A percentile compares a stretch with the other conserved stretches of the same genome.
phyloP scores from a whole-genome alignment of 768 basidiomycete genomes.

The Tubosaeta sp. region DNA sequence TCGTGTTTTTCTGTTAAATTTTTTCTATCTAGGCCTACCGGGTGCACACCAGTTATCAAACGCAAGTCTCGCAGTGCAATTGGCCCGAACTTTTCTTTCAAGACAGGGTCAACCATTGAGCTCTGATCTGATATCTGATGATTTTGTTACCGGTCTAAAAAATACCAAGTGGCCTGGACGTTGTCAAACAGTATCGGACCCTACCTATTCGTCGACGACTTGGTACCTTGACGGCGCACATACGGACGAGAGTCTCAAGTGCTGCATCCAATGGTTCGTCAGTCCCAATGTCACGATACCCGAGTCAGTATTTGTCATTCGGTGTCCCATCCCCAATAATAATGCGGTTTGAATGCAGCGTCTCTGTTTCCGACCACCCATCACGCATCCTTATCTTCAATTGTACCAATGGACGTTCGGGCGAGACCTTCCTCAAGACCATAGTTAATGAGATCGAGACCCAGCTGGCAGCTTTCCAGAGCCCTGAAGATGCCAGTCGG shows the following conservation, averaged over 20 bases:
- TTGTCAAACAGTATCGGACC: slow-evolving; percentile 80
- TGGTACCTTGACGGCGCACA: slow-evolving; percentile 98
- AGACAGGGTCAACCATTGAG: slow-evolving; percentile 18
- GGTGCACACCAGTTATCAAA: slow-evolving; percentile 87
- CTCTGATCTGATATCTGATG: slow-evolving; percentile 38
- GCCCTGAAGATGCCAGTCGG: slow-evolving; percentile 32
- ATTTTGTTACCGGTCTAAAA: slow-evolving; percentile 60
- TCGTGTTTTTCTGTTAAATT: slow-evolving; percentile 1
- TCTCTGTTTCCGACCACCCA: slow-evolving; percentile 21
- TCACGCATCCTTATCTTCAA: slow-evolving; percentile 83
- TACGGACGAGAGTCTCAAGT: slow-evolving; percentile 84
- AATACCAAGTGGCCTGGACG: slow-evolving; percentile 88
- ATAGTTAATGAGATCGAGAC: slow-evolving; percentile 50
- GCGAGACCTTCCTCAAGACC: slow-evolving; percentile 58
- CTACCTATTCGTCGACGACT: slow-evolving; percentile 43
- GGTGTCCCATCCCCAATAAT: slow-evolving; percentile 1
- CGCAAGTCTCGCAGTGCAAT: slow-evolving; percentile 76
- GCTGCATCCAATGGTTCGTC: slow-evolving; percentile 87
- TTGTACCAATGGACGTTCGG: slow-evolving; percentile 88
- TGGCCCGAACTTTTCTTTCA: slow-evolving; percentile 63
- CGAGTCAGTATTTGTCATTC: slow-evolving; percentile 15
- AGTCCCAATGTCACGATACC: slow-evolving; percentile 50
- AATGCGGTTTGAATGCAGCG: not conserved
- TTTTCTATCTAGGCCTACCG: slow-evolving; percentile 57
- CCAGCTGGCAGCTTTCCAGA: slow-evolving; percentile 41